phyloP scores from a whole-genome alignment of 2,329 filamentous ascomycete genomes.

The Alternaria brassicicola region DNA sequence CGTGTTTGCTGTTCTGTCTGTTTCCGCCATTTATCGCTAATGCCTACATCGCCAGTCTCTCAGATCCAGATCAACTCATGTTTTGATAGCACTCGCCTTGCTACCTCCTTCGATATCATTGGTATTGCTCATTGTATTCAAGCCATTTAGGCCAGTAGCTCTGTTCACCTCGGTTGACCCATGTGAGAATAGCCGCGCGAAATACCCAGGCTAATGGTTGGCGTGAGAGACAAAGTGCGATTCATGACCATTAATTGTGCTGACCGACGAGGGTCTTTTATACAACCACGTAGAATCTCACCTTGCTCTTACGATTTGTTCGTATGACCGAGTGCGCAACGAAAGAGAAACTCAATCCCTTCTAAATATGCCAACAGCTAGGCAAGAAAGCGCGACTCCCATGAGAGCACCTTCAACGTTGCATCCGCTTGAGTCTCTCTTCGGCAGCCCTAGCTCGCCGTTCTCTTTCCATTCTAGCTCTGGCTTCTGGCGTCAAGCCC shows the following conservation, averaged over 20 bases:
- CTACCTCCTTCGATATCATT: not conserved
- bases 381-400: not conserved
- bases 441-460: slow-evolving; percentile 89
- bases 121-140: not conserved
- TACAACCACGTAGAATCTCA: not conserved
- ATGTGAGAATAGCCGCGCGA: not conserved
- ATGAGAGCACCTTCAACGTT: slow-evolving; percentile 6
- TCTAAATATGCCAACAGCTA: not conserved
- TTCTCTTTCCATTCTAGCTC: slow-evolving; percentile 82
- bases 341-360: not conserved
- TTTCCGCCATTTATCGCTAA: not conserved
- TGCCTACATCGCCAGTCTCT: not conserved
- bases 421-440: slow-evolving; percentile 72
- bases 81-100: not conserved
- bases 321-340: not conserved
- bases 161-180: not conserved
- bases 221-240: not conserved
- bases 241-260: not conserved
- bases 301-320: not conserved
- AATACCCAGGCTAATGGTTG: not conserved
- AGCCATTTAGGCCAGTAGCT: not conserved
- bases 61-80: not conserved
- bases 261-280: not conserved
- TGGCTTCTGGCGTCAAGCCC: slow-evolving; percentile 87
- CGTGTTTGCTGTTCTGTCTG: not conserved